phyloP scores from a whole-genome alignment of 257 asterid species.

The Cruciata laevipes region DNA sequence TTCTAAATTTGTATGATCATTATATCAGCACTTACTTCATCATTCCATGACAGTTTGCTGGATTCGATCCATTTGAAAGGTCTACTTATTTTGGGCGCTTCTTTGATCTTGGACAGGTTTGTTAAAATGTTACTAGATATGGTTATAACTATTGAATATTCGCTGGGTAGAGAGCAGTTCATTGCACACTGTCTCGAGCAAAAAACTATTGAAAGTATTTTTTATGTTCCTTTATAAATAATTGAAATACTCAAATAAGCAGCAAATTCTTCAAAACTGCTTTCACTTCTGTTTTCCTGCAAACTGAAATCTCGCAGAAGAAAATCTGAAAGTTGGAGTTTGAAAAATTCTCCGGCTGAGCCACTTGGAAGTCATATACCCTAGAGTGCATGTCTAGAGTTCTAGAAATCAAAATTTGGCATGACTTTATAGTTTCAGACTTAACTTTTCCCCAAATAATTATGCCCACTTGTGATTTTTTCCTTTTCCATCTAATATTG shows the following conservation, averaged over 20 bases:
- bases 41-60: slow-evolving; percentile 61
- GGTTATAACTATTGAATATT: too few relatives aligned
- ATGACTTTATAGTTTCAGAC: too few relatives aligned
- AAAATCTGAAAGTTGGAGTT: not conserved
- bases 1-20: slow-evolving; percentile 9
- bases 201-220: not conserved
- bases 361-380: too few relatives aligned
- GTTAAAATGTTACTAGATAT: too few relatives aligned
- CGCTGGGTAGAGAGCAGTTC: not conserved
- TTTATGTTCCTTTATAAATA: not conserved
- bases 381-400: not conserved
- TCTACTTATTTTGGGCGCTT: slow-evolving; percentile 92
- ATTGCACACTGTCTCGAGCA: not conserved
- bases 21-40: slow-evolving; percentile 6
- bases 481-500: too few relatives aligned
- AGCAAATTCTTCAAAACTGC: too few relatives aligned
- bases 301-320: not conserved
- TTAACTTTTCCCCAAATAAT: too few relatives aligned
- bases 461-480: too few relatives aligned
- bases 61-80: slow-evolving; percentile 94
- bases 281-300: not conserved
- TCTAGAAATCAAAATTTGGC: too few relatives aligned
- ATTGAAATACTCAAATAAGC: not conserved
- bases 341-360: too few relatives aligned
- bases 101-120: slow-evolving; percentile 93